phyloP scores from a whole-genome alignment of 768 basidiomycete species.

The Boletus rubescentipes region DNA sequence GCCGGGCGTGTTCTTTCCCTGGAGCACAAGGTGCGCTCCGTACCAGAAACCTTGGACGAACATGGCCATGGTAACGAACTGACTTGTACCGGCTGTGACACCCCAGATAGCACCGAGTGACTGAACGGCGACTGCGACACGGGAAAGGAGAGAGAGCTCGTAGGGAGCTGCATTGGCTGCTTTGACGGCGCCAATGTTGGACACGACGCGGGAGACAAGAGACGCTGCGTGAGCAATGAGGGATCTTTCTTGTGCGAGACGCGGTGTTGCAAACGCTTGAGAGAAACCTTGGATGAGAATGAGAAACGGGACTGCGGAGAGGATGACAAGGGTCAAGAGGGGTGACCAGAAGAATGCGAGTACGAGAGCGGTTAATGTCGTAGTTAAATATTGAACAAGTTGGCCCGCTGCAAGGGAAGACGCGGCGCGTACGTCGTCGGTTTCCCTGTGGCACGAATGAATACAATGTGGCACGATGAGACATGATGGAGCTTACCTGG shows the following conservation, averaged over 20 bases:
- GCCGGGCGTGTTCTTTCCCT: conserved; percentile 65
- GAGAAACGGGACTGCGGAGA: conserved; percentile 84
- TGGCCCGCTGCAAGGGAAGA: conserved; percentile 78
- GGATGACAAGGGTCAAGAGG: conserved; percentile 86
- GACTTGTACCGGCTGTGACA: conserved; percentile 58
- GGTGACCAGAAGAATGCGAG: conserved; percentile 83
- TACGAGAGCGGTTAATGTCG: conserved; percentile 72
- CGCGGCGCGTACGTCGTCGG: conserved; percentile 88
- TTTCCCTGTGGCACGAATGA: conserved; percentile 60
- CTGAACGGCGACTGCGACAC: conserved; percentile 47
- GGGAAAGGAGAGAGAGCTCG: conserved; percentile 50
- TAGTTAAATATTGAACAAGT: conserved; percentile 78
- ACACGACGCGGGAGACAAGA: conserved; percentile 71
- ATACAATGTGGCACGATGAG: not conserved
- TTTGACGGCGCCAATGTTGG: conserved; percentile 87
- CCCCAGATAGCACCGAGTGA: conserved; percentile 76
- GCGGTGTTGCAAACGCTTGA: conserved; percentile 65
- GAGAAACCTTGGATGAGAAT: conserved; percentile 74
- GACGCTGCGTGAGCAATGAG: conserved; percentile 73
- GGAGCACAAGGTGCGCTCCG: conserved; percentile 83
- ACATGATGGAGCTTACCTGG: conserved; percentile 47
- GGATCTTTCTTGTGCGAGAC: conserved; percentile 63
- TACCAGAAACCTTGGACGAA: conserved; percentile 99
- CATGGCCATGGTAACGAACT: conserved; percentile 87
- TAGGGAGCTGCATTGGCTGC: conserved; percentile 76